Evolutionary conservation across 176 grass and related monocot species (phyloP).

Genomic region (Juncus inflexus): DNA sequence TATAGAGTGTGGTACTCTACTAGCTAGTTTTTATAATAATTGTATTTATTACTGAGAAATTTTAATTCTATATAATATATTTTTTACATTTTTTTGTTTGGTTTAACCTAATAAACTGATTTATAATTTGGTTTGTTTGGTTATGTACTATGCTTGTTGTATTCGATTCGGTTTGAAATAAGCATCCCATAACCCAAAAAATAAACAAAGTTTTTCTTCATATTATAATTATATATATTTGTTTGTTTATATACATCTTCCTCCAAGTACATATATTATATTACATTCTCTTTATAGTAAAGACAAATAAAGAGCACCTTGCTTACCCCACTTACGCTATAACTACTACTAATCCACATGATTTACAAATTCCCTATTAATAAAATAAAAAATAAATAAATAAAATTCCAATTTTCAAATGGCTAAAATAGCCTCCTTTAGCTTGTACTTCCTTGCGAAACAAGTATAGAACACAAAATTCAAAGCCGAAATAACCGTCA

Average conservation of each 20-base stretch:
- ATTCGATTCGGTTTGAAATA: no score
- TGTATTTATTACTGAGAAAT: no score
- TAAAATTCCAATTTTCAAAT: constrained; percentile 6
- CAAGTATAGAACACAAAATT: constrained; percentile 61
- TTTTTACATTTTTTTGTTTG: no score
- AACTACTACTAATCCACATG: neutral
- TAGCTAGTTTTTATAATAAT: no score
- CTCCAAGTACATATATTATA: no score
- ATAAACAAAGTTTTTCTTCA: neutral
- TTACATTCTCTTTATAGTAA: neutral
- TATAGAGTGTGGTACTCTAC: no score
- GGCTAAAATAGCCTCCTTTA: constrained; percentile 47
- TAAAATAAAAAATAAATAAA: neutral
- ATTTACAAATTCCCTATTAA: neutral
- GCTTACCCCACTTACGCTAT: neutral
- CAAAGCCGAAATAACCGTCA: constrained; percentile 33
- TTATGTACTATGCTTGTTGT: no score
- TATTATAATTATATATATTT: neutral
- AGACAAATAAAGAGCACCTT: neutral
- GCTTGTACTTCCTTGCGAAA: constrained; percentile 64
- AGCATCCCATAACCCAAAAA: neutral
- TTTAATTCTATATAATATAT: no score
- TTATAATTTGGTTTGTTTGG: no score
- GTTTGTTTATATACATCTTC: no score
- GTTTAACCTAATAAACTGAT: no score